phyloP scores from a whole-genome alignment of 2,329 filamentous ascomycete genomes.

The Dendrostoma leiphaemia region DNA sequence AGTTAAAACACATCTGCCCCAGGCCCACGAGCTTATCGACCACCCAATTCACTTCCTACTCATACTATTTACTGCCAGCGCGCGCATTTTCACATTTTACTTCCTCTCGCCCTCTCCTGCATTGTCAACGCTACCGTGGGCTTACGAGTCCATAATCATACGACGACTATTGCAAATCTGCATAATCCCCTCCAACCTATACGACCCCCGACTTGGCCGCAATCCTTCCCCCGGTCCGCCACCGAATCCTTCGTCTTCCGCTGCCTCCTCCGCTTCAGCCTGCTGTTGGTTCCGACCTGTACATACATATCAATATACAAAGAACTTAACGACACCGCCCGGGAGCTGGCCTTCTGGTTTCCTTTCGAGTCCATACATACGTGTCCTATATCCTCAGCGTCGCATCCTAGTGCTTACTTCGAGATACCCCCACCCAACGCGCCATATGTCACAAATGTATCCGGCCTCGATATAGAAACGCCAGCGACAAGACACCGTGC shows the following conservation, averaged over 20 bases:
- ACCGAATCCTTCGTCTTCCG: background rate
- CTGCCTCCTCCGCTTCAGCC: background rate
- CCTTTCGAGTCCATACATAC: background rate
- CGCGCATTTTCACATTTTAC: background rate
- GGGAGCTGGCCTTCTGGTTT: conserved; percentile 20
- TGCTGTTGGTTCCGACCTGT: background rate
- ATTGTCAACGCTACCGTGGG: background rate
- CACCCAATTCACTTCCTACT: background rate
- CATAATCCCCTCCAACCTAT: conserved; percentile 9
- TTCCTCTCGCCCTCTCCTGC: background rate
- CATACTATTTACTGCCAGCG: background rate
- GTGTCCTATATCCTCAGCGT: conserved; percentile 1
- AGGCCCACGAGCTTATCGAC: background rate
- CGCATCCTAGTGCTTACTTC: no score
- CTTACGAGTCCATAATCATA: background rate
- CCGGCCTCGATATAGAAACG: conserved; percentile 7
- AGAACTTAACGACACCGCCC: conserved; percentile 15
- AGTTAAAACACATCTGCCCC: background rate
- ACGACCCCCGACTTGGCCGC: background rate
- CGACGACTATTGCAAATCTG: conserved; percentile 1
- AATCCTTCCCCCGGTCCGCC: background rate
- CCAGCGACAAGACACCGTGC: background rate
- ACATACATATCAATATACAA: conserved; percentile 9
- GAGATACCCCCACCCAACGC: background rate
- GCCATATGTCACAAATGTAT: conserved; percentile 4